Percentiles rank a stretch among this genome's conserved stretches.
phyloP scores from a whole-genome alignment of 2,329 filamentous ascomycete genomes.

The Cucurbitaria berberidis region DNA sequence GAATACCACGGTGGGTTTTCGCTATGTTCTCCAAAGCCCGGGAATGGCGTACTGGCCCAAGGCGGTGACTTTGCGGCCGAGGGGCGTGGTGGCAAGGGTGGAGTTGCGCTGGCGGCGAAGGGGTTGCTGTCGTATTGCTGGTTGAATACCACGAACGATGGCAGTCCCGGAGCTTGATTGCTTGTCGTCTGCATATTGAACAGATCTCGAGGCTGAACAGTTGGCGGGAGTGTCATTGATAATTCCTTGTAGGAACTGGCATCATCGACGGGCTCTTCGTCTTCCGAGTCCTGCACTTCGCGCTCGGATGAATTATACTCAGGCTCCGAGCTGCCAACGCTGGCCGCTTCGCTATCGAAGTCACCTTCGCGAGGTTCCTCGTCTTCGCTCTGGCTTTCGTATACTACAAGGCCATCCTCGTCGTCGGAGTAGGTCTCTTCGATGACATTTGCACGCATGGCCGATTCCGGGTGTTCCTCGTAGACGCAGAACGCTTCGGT shows the following conservation, averaged over 20 bases:
- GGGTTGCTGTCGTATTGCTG: background rate
- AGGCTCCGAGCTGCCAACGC: conserved; percentile 12
- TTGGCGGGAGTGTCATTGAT: background rate
- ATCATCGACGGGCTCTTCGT: background rate
- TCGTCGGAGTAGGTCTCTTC: conserved; percentile 6
- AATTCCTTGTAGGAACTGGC: background rate
- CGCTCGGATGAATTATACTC: conserved; percentile 8
- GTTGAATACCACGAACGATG: conserved; percentile 1
- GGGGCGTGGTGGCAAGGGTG: conserved; percentile 27
- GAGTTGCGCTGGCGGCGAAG: conserved; percentile 6
- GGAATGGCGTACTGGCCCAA: conserved; percentile 13
- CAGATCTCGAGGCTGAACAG: background rate
- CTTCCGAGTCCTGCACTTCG: conserved; percentile 7
- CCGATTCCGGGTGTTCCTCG: conserved; percentile 6
- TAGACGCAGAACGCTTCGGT: background rate
- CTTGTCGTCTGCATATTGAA: background rate
- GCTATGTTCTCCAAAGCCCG: conserved; percentile 8
- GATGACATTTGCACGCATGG: conserved; percentile 1
- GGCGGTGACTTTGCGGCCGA: conserved; percentile 14
- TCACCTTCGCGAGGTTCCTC: conserved; percentile 11
- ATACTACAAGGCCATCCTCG: background rate
- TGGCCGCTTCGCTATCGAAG: conserved; percentile 15
- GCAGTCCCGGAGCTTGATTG: background rate
- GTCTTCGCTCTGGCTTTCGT: background rate
- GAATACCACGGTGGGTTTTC: conserved; percentile 10